Percentiles rank a stretch among this genome's conserved stretches.
phyloP scores from a whole-genome alignment of 2,329 filamentous ascomycete genomes.

The Diaporthe amygdali region DNA sequence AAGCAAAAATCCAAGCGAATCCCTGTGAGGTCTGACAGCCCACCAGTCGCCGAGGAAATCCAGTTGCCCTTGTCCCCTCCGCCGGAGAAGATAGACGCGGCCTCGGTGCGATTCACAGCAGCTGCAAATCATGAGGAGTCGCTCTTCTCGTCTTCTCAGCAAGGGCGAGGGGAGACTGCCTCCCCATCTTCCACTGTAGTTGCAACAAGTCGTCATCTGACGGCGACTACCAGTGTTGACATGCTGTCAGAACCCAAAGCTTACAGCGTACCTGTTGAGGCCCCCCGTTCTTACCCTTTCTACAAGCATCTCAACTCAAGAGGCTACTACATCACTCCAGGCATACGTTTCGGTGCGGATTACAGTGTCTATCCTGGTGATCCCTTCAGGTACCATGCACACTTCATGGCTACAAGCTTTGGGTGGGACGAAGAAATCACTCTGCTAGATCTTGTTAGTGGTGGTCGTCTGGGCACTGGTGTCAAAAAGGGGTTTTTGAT shows the following conservation, averaged over 20 bases:
- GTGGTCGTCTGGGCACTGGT: constrained; percentile 86
- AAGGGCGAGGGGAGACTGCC: neutral
- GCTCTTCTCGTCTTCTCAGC: neutral
- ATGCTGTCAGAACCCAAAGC: constrained; percentile 32
- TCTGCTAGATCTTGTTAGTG: constrained; percentile 83
- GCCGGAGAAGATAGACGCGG: neutral
- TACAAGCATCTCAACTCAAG: constrained; percentile 80
- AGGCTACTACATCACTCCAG: constrained; percentile 89
- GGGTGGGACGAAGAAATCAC: constrained; percentile 89
- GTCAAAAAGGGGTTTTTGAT: constrained; percentile 96
- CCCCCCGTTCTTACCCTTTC: constrained; percentile 69
- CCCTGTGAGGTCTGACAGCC: neutral
- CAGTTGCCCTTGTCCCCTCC: neutral
- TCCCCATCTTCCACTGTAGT: constrained; percentile 3
- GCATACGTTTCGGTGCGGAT: constrained; percentile 90
- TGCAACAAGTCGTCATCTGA: constrained; percentile 45
- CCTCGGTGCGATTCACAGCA: neutral
- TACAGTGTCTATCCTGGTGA: constrained; percentile 97
- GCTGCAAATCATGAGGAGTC: neutral
- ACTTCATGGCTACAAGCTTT: constrained; percentile 85
- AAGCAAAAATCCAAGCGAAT: constrained; percentile 26
- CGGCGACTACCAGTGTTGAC: constrained; percentile 43
- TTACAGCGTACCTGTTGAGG: constrained; percentile 27
- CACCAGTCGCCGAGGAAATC: neutral
- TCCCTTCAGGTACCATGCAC: constrained; percentile 91